Conservation (phyloP, 2,329 filamentous ascomycete genomes). For the Colletotrichum sp. region DNA sequence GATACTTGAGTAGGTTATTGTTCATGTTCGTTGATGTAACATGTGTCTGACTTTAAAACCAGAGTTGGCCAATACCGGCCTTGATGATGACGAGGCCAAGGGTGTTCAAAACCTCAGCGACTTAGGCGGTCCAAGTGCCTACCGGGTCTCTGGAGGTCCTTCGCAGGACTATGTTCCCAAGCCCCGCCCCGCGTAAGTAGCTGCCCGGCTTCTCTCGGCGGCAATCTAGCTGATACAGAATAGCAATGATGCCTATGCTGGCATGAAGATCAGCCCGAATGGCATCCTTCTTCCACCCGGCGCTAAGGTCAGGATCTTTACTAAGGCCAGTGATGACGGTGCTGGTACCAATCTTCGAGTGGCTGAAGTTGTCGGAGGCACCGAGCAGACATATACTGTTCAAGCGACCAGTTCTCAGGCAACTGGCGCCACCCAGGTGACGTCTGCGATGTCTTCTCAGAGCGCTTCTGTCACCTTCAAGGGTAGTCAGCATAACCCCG, state of each 20-base stretch:
- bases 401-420: background rate
- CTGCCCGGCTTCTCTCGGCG: background rate
- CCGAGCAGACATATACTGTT: background rate
- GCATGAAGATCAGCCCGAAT: background rate
- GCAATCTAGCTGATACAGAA: background rate
- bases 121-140: slow-evolving; percentile 12
- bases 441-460: background rate
- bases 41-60: background rate
- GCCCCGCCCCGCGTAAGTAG: background rate
- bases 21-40: background rate
- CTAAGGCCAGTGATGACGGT: background rate
- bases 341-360: background rate
- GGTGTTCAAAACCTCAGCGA: slow-evolving; percentile 29
- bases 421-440: background rate
- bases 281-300: slow-evolving; percentile 1
- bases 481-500: background rate
- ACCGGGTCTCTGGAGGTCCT: background rate
- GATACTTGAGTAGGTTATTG: background rate
- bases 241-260: background rate
- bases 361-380: background rate
- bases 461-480: background rate
- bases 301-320: background rate
- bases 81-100: slow-evolving; percentile 35
- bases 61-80: slow-evolving; percentile 27
- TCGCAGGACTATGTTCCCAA: background rate